phyloP scores from a whole-genome alignment of 495 filamentous ascomycete genomes.

The Podospora pseudocomata region DNA sequence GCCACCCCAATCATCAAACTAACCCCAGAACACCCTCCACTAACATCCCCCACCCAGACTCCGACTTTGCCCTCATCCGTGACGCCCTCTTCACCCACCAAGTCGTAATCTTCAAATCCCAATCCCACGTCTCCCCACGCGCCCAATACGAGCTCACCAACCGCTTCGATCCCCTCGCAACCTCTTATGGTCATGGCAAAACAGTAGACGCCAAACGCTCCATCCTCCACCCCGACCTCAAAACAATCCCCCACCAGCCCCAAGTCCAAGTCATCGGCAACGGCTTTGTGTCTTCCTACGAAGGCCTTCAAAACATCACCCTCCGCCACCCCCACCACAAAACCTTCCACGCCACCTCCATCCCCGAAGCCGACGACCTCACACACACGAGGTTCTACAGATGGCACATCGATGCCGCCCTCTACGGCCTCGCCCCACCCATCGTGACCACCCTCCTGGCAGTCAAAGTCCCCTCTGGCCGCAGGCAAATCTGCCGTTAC shows the following conservation, averaged over 20 bases:
- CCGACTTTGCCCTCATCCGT: constrained; percentile 56
- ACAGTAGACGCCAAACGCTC: constrained; percentile 62
- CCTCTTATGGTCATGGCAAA: constrained; percentile 69
- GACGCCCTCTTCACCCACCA: constrained; percentile 59
- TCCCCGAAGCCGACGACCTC: constrained; percentile 61
- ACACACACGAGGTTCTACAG: constrained; percentile 69
- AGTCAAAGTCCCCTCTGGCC: constrained; percentile 60
- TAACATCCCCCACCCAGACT: constrained; percentile 38
- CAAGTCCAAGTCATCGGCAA: constrained; percentile 78
- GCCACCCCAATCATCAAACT: constrained; percentile 14
- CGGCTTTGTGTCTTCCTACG: constrained; percentile 59
- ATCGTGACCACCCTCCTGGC: constrained; percentile 66
- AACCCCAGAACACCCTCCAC: neutral
- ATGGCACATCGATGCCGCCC: constrained; percentile 76
- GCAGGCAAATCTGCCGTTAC: constrained; percentile 62
- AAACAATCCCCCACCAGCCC: constrained; percentile 73
- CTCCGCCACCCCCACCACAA: constrained; percentile 71
- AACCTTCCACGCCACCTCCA: constrained; percentile 63
- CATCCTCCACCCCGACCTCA: constrained; percentile 71
- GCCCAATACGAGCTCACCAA: constrained; percentile 68
- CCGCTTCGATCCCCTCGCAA: constrained; percentile 62
- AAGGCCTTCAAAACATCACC: constrained; percentile 62
- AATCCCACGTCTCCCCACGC: constrained; percentile 55
- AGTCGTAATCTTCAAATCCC: constrained; percentile 66
- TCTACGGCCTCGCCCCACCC: constrained; percentile 68